Conservation (phyloP, 805 yeast genomes). For the Sugiyamaella marilandica region DNA sequence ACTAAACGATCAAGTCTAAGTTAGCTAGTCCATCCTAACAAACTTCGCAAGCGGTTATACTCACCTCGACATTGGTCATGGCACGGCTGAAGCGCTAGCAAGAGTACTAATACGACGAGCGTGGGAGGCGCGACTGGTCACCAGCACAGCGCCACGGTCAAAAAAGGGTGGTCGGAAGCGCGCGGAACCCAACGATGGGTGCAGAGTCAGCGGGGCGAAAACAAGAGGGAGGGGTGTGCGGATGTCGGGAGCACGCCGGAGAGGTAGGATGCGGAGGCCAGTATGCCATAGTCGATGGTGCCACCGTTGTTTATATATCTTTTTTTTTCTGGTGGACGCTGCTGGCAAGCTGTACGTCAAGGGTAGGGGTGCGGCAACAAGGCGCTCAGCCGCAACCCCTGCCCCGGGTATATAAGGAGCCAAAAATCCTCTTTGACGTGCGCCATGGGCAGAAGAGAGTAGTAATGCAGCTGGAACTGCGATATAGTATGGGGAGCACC, state of each 20-base stretch:
- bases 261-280: background rate
- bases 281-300: background rate
- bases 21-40: background rate
- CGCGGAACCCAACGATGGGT: background rate
- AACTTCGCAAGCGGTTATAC: background rate
- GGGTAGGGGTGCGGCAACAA: constrained; percentile 1
- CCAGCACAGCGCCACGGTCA: background rate
- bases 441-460: background rate
- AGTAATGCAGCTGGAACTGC: no score
- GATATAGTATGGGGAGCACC: no score
- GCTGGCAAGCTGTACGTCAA: constrained; percentile 2
- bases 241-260: background rate
- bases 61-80: constrained; percentile 15
- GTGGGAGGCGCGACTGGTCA: background rate
- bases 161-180: background rate
- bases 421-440: background rate
- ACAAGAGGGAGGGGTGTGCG: no score
- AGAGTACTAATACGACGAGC: background rate
- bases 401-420: background rate
- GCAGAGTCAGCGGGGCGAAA: no score
- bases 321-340: background rate
- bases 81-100: constrained; percentile 1
- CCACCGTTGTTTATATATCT: constrained; percentile 1
- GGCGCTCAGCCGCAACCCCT: background rate
- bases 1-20: constrained; percentile 54